Conservation (phyloP, 75 land plant genomes). For the Picea glauca region DNA sequence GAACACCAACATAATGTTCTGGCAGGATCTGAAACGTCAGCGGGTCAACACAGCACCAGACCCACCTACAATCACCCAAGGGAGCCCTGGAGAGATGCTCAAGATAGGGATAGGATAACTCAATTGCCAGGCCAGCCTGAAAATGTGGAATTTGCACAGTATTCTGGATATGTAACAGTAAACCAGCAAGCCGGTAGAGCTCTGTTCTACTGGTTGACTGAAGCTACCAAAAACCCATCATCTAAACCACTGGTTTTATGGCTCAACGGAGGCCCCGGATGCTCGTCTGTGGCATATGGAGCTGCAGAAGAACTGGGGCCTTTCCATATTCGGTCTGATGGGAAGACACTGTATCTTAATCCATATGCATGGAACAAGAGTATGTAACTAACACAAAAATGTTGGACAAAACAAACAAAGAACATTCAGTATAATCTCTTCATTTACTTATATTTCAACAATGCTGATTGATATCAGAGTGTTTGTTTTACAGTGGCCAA, state of each 20-base stretch:
- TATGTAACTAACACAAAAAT: constrained; percentile 11
- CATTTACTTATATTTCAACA: neutral
- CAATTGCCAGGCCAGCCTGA: constrained; percentile 60
- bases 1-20: no score
- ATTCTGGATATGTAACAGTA: constrained; percentile 75
- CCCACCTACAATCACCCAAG: no score
- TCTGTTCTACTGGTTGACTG: constrained; percentile 68
- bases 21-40: no score
- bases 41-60: no score
- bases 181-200: constrained; percentile 55
- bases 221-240: constrained; percentile 28
- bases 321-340: constrained; percentile 58
- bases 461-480: neutral
- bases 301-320: constrained; percentile 85
- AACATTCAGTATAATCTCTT: neutral
- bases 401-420: no score
- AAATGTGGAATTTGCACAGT: constrained; percentile 45
- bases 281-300: constrained; percentile 90
- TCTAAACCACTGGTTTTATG: constrained; percentile 70
- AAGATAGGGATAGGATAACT: constrained; percentile 42
- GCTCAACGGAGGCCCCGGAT: constrained; percentile 97
- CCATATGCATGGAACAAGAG: constrained; percentile 71
- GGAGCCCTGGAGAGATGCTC: constrained; percentile 13
- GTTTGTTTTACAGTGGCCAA: constrained; percentile 11
- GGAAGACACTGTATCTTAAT: constrained; percentile 58